A percentile compares a stretch with the other conserved stretches of the same genome.
Evolutionary conservation across 805 yeast species (phyloP).

Genomic region (Lipomyces sp.): DNA sequence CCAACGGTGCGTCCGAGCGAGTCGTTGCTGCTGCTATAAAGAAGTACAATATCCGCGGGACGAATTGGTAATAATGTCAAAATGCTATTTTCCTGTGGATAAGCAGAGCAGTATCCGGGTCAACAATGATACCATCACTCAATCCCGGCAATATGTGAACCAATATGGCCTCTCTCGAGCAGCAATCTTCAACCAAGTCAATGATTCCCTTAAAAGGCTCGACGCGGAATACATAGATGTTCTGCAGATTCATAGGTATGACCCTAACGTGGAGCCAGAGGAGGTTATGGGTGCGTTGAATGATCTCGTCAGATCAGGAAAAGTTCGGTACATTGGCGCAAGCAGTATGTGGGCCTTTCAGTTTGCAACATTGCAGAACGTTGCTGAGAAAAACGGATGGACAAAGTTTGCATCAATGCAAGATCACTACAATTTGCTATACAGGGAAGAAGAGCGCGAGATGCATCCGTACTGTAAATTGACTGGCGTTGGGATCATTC

Average conservation of each 20-base stretch:
- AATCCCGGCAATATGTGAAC: too few relatives aligned
- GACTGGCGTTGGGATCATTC: conserved; percentile 55
- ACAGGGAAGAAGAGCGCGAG: conserved; percentile 63
- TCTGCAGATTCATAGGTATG: too few relatives aligned
- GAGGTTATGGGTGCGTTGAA: too few relatives aligned
- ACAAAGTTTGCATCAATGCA: conserved; percentile 56
- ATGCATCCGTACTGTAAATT: conserved; percentile 52
- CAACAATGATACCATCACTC: too few relatives aligned
- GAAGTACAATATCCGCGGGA: conserved; percentile 50
- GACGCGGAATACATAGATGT: too few relatives aligned
- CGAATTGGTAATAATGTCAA: conserved; percentile 53
- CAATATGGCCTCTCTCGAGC: not conserved
- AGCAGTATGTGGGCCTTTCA: conserved; percentile 56
- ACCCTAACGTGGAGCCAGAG: too few relatives aligned
- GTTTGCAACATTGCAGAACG: conserved; percentile 50
- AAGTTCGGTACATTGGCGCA: conserved; percentile 64
- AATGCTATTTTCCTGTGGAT: conserved; percentile 33
- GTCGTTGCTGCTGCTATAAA: conserved; percentile 52
- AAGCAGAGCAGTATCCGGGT: too few relatives aligned
- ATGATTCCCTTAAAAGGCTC: too few relatives aligned
- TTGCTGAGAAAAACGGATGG: conserved; percentile 59
- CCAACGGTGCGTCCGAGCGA: conserved; percentile 43
- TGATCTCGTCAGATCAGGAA: too few relatives aligned
- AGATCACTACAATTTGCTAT: conserved; percentile 51
- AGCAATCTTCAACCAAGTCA: not conserved